phyloP scores from a whole-genome alignment of 2,329 filamentous ascomycete genomes.

The Fusarium sp. region DNA sequence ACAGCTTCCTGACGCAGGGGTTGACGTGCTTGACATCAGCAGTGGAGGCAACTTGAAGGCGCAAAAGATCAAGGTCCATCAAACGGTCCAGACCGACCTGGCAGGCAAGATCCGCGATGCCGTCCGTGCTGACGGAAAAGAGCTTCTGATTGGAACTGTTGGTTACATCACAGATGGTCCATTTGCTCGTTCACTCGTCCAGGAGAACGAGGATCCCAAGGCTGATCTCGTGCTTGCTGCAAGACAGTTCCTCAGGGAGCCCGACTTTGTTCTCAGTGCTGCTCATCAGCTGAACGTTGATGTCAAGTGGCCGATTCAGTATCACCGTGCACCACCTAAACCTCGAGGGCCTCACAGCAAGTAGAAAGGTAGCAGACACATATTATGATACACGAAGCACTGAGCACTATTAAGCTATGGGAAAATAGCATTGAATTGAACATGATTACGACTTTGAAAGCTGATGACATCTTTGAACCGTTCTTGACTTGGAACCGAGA shows the following conservation, averaged over 20 bases:
- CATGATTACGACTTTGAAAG: not conserved
- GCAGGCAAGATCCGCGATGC: constrained; percentile 77
- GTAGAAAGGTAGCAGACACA: not conserved
- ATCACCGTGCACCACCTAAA: constrained; percentile 45
- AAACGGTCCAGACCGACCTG: constrained; percentile 80
- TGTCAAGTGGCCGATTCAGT: constrained; percentile 78
- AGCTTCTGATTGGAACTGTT: constrained; percentile 76
- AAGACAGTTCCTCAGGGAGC: constrained; percentile 83
- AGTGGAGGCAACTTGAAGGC: constrained; percentile 75
- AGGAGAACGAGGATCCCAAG: constrained; percentile 56
- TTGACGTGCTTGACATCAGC: constrained; percentile 87
- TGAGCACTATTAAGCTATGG: not conserved
- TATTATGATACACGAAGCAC: not conserved
- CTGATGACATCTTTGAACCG: not conserved
- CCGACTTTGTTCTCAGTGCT: constrained; percentile 78
- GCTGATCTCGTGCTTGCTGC: constrained; percentile 80
- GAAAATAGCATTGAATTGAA: not conserved
- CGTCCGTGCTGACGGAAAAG: constrained; percentile 58
- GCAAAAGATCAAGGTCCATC: constrained; percentile 69
- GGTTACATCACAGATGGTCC: constrained; percentile 77
- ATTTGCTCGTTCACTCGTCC: constrained; percentile 70
- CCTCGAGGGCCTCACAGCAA: not conserved
- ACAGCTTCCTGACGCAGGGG: constrained; percentile 75
- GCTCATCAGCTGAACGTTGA: constrained; percentile 78
- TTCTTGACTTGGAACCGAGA: not conserved